Evolutionary conservation across 495 filamentous ascomycete genomes (phyloP), one percentile per base, ranked within the genome.

Genomic region (Hypoxylon trugodes): DNA sequence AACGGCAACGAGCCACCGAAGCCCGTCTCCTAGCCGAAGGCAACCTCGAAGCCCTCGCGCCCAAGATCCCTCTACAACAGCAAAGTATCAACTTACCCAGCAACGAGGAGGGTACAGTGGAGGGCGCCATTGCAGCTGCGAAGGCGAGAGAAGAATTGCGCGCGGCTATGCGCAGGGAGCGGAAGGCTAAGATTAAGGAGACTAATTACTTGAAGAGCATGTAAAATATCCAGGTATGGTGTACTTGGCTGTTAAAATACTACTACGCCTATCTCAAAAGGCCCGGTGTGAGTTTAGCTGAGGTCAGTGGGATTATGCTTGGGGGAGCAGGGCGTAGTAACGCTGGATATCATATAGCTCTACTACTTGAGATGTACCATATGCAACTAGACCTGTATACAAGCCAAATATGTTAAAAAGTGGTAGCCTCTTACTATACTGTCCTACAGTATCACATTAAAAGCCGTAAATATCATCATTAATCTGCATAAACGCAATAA

Each of bases 161-260:
- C 68, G 85, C 82, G 73, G 82, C 86, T 6, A 82, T 91, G 80
- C 81, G 93, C 69, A 83, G 80, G 62, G 87, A 92, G 64, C 83
- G 92, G 70, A 86, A 90, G 69, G 87, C 82, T 61, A 82, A 79
- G 66, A 97, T 98, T 67, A 95, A 94, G 81, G 95, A 98, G 79
- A 81, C 69, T 53, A 98, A 98, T 79, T 98, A 95, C 84, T 84
- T 98, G 79, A 89, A 87, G 80, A 83, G 86, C 13, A 89, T 96
- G 84, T 87, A 83, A 16, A 3, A 38, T 38, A 37, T 51, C 12
- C 22, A 45, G 10, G 8, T 6, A 4, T n/a, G n/a, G n/a, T n/a
- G n/a, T n/a, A n/a, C n/a, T n/a, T n/a, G n/a, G n/a, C n/a, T n/a
- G n/a, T n/a, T n/a, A n/a, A n/a, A n/a, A n/a, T n/a, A n/a, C n/a